Evolutionary conservation across 805 yeast genomes (phyloP).

Genomic region (Wickerhamiella kurtzmanii): DNA sequence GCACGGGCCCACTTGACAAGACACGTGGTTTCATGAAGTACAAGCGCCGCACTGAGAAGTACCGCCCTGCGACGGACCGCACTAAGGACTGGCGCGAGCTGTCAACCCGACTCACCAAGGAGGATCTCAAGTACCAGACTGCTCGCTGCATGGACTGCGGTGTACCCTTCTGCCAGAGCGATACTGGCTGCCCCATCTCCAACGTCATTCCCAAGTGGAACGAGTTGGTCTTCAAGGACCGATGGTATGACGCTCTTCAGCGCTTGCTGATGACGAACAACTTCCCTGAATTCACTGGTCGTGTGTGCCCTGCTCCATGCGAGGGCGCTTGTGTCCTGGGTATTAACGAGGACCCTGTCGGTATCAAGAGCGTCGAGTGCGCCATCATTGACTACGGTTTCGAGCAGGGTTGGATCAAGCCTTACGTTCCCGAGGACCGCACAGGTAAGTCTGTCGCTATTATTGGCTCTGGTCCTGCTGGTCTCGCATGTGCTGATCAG

Average conservation of each 20-base stretch:
- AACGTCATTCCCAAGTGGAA: constrained; percentile 97
- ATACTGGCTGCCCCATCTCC: constrained; percentile 95
- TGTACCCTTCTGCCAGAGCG: constrained; percentile 96
- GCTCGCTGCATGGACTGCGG: constrained; percentile 99
- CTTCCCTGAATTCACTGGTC: constrained; percentile 96
- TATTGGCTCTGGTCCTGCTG: constrained; percentile 96
- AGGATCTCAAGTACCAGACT: constrained; percentile 79
- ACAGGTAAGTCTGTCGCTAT: constrained; percentile 78
- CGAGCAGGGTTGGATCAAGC: constrained; percentile 92
- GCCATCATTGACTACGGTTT: constrained; percentile 94
- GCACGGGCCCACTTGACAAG: constrained; percentile 51
- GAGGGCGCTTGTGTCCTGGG: constrained; percentile 94
- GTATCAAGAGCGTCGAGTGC: constrained; percentile 89
- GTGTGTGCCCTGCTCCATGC: constrained; percentile 98
- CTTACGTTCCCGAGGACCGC: constrained; percentile 62
- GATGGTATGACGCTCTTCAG: constrained; percentile 89
- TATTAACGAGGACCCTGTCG: constrained; percentile 87
- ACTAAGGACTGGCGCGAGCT: constrained; percentile 87
- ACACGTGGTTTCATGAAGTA: constrained; percentile 88
- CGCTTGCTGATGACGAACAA: constrained; percentile 90
- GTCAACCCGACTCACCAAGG: constrained; percentile 64
- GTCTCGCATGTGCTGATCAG: constrained; percentile 94
- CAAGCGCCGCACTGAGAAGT: constrained; percentile 74
- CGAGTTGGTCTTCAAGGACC: constrained; percentile 84
- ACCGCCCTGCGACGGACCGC: constrained; percentile 65